phyloP scores from a whole-genome alignment of 345 rosid genomes.

The Dipteronia dyeriana region DNA sequence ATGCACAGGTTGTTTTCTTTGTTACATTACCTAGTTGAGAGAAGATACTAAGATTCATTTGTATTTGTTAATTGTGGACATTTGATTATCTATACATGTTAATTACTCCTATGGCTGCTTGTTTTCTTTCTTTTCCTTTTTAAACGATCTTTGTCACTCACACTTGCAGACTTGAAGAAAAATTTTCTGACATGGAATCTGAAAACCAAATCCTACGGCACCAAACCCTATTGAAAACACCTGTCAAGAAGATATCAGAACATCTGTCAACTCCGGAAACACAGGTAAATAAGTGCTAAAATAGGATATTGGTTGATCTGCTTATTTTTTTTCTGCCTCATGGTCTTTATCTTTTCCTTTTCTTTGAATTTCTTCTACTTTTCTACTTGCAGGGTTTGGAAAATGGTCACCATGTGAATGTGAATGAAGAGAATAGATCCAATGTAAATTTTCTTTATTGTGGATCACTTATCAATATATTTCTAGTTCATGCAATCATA shows the following conservation, averaged over 20 bases:
- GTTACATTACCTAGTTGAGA: conserved; percentile 6
- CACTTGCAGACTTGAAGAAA: conserved; percentile 84
- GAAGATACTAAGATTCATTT: conserved; percentile 1
- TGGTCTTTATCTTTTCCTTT: conserved; percentile 16
- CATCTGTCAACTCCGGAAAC: conserved; percentile 49
- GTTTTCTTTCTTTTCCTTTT: not conserved
- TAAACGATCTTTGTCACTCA: conserved; percentile 18
- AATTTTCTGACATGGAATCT: conserved; percentile 75
- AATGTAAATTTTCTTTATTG: conserved; percentile 46
- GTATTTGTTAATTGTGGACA: conserved; percentile 5
- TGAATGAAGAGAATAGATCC: conserved; percentile 48
- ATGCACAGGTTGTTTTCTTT: conserved; percentile 66
- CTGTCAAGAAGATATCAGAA: conserved; percentile 53
- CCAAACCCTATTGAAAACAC: conserved; percentile 56
- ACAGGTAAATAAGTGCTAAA: conserved; percentile 43
- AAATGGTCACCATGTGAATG: conserved; percentile 74
- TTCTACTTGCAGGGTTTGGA: conserved; percentile 61
- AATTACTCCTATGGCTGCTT: not conserved
- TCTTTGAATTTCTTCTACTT: conserved; percentile 12
- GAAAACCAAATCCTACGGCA: conserved; percentile 88
- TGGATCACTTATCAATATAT: conserved; percentile 20
- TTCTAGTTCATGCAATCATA: conserved; percentile 13
- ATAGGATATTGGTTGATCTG: conserved; percentile 8
- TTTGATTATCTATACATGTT: not conserved
- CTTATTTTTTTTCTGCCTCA: not conserved